phyloP scores from a whole-genome alignment of 805 yeast species.

The Kluyveromyces wickerhamii region DNA sequence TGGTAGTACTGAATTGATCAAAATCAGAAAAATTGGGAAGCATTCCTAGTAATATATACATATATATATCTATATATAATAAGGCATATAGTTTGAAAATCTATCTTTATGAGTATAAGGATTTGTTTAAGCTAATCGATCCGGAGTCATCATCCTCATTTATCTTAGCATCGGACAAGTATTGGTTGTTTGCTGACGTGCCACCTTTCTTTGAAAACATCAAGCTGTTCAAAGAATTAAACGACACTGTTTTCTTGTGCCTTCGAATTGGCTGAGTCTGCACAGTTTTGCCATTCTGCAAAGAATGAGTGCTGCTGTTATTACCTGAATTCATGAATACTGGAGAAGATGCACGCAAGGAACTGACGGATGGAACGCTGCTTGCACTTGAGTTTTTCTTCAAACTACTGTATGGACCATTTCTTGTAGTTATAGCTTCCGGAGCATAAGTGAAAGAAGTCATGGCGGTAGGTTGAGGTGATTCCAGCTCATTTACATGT shows the following conservation, averaged over 20 bases:
- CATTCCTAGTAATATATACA: no score
- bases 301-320: conserved; percentile 7
- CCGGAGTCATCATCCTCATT: conserved; percentile 23
- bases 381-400: conserved; percentile 12
- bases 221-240: conserved; percentile 28
- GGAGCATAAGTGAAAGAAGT: not conserved
- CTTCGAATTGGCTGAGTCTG: conserved; percentile 25
- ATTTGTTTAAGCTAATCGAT: conserved; percentile 23
- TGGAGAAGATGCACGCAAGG: conserved; percentile 4
- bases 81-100: no score
- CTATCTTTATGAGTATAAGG: conserved; percentile 25
- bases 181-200: conserved; percentile 14
- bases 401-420: conserved; percentile 9
- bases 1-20: no score
- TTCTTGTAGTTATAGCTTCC: conserved; percentile 6
- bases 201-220: conserved; percentile 28
- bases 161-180: conserved; percentile 24
- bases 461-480: conserved; percentile 5
- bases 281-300: conserved; percentile 1
- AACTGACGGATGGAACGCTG: conserved; percentile 8
- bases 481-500: conserved; percentile 16
- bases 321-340: conserved; percentile 6
- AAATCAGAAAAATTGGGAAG: no score
- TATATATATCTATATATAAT: no score
- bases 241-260: conserved; percentile 29